A percentile compares a stretch with the other conserved stretches of the same genome.
phyloP scores from a whole-genome alignment of 495 filamentous ascomycete genomes.

The Neurospora sp. region DNA sequence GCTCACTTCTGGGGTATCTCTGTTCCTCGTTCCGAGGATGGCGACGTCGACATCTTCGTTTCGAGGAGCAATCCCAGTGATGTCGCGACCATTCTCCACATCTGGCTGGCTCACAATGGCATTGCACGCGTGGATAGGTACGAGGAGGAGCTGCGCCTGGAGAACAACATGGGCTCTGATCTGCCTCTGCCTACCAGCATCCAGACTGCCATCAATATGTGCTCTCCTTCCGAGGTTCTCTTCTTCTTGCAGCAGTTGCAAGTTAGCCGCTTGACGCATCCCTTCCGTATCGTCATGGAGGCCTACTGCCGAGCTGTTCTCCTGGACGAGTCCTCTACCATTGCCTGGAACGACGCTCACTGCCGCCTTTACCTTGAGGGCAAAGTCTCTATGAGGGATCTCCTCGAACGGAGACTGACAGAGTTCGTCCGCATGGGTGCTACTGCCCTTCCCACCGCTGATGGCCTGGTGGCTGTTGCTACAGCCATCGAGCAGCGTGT shows the following conservation, averaged over 20 bases:
- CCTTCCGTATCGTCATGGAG: conserved; percentile 9
- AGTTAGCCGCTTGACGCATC: conserved; percentile 1
- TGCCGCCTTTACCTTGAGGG: conserved; percentile 8
- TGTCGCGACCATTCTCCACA: conserved; percentile 13
- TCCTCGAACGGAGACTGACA: conserved; percentile 7
- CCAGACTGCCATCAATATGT: conserved; percentile 7
- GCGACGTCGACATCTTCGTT: conserved; percentile 11
- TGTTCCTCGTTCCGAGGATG: background rate
- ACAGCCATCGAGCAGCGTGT: background rate
- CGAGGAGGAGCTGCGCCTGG: conserved; percentile 16
- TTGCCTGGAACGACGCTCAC: conserved; percentile 12
- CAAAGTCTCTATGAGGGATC: conserved; percentile 2
- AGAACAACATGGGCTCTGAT: background rate
- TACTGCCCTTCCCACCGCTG: background rate
- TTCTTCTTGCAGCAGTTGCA: conserved; percentile 14
- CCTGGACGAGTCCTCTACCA: conserved; percentile 6
- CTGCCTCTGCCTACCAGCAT: conserved; percentile 10
- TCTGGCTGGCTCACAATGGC: conserved; percentile 18
- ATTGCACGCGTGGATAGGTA: conserved; percentile 11
- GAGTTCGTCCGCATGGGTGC: conserved; percentile 4
- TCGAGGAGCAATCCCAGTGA: conserved; percentile 15
- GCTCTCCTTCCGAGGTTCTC: conserved; percentile 12
- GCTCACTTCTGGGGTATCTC: conserved; percentile 18
- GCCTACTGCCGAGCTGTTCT: conserved; percentile 5
- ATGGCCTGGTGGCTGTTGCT: conserved; percentile 4